Base-by-base conservation (phyloP, 2,329 filamentous ascomycete genomes). In the Pestalotiopsis sp. region DNA sequence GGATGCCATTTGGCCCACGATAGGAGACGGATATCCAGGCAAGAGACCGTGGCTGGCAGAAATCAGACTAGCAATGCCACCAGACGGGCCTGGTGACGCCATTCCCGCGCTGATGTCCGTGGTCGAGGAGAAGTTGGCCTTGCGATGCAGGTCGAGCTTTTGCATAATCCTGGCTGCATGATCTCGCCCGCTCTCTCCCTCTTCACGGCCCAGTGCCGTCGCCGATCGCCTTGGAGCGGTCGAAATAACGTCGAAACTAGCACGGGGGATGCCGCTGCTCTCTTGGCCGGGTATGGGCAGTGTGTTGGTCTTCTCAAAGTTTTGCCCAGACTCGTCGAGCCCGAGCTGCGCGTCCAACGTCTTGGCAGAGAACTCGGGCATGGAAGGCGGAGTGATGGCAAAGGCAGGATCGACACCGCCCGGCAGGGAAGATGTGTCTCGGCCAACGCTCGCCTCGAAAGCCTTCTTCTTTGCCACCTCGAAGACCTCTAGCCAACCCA, bases 401-500 rank as follows among this genome's bases (percentile, higher is more conserved):
- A 98, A 99, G 13, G 96, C 96, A 66, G 95, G 90, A 74, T 92
- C 91, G 61, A 86, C 76, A 27, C 84, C 83, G 27, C 86, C 85
- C 4, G 84, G 80, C 4, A 86, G 77, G 2, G 82, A 78, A 25
- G 79, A 81, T 67, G 78, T 83, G 63, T 85, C 85, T 64, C 85
- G 82, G 39, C 84, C 85, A 72, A 90, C 87, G 75, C 85, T 91
- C 17, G 86, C 91, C 77, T 98, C 93, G 62, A 99, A 88, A 0
- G 95, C 95, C 77, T 92, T 94, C 74, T 95, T 93, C 82, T 99
- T 99, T 66, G 95, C 95, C 17, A 95, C 89, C 74, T 99, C 95
- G 74, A 99, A 98, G 0, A 95, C 91, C 72, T 93, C 90, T 67
- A 99, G 90, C 96, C 96, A 99, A 75, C 97, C 93, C 69, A 93